phyloP scores from a whole-genome alignment of 176 grass and related monocot genomes.

The Carex parvula region DNA sequence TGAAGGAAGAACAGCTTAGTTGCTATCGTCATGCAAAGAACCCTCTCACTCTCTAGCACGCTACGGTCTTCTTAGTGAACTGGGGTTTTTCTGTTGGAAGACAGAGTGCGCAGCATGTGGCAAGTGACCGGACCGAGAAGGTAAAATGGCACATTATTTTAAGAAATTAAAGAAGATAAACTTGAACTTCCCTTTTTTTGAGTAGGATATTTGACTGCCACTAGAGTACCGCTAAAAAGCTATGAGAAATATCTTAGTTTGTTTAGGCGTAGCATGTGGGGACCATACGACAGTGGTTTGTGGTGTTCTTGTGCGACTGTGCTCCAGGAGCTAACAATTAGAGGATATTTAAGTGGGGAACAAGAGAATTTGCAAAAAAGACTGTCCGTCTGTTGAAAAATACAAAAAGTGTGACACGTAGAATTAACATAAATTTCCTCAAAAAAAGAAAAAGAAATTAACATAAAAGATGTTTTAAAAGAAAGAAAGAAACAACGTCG shows the following conservation, averaged over 20 bases:
- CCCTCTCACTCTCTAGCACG: neutral
- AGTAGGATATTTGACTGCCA: neutral
- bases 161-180: neutral
- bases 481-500: no score
- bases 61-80: neutral
- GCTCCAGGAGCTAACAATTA: neutral
- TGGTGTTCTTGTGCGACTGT: neutral
- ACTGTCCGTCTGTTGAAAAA: neutral
- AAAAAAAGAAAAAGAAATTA: no score
- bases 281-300: neutral
- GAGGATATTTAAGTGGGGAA: neutral
- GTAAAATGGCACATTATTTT: neutral
- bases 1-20: slow-evolving; percentile 13
- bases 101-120: neutral
- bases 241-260: neutral
- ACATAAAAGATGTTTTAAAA: no score
- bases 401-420: neutral
- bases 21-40: slow-evolving; percentile 28
- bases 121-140: neutral
- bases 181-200: neutral
- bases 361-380: neutral
- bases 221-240: neutral
- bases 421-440: no score
- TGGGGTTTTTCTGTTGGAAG: neutral
- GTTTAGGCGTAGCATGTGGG: neutral